phyloP scores from a whole-genome alignment of 176 grass and related monocot species.

The Aegilops sharonensis region DNA sequence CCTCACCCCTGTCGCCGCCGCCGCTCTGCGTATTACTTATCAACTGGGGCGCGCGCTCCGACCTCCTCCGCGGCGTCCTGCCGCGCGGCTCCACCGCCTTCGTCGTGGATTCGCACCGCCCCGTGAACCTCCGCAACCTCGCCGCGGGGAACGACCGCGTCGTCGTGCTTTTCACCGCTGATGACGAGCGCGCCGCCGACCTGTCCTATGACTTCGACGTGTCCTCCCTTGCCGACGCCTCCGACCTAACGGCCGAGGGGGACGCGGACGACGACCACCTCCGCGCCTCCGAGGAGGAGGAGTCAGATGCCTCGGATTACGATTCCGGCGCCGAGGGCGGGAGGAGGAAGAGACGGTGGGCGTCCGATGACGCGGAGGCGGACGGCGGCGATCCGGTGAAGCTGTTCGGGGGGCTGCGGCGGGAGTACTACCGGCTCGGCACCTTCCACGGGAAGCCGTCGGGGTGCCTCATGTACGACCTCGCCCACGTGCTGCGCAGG shows the following conservation, averaged over 20 bases:
- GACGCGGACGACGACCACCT: slow-evolving; percentile 33
- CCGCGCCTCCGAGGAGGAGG: not conserved
- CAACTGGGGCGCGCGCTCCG: slow-evolving; percentile 83
- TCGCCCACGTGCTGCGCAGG: slow-evolving; percentile 66
- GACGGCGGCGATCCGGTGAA: slow-evolving; percentile 54
- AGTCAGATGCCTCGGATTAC: slow-evolving; percentile 39
- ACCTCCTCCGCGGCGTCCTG: slow-evolving; percentile 53
- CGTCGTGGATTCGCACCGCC: slow-evolving; percentile 72
- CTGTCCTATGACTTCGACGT: slow-evolving; percentile 78
- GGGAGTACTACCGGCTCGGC: slow-evolving; percentile 80
- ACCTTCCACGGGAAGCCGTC: slow-evolving; percentile 93
- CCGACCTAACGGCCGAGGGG: slow-evolving; percentile 53
- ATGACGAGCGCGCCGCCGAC: slow-evolving; percentile 80
- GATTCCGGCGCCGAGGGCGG: slow-evolving; percentile 46
- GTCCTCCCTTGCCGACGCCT: slow-evolving; percentile 69
- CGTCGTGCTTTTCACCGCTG: slow-evolving; percentile 66
- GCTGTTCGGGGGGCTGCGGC: slow-evolving; percentile 58
- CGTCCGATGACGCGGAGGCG: slow-evolving; percentile 28
- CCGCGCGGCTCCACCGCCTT: slow-evolving; percentile 49
- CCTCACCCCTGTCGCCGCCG: slow-evolving; percentile 13
- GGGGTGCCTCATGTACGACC: slow-evolving; percentile 83
- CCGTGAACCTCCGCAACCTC: slow-evolving; percentile 82
- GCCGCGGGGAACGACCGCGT: slow-evolving; percentile 58
- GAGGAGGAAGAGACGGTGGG: slow-evolving; percentile 40
- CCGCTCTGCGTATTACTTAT: slow-evolving; percentile 57